phyloP scores from a whole-genome alignment of 2,329 filamentous ascomycete species.

The Pseudocercospora crystallina region DNA sequence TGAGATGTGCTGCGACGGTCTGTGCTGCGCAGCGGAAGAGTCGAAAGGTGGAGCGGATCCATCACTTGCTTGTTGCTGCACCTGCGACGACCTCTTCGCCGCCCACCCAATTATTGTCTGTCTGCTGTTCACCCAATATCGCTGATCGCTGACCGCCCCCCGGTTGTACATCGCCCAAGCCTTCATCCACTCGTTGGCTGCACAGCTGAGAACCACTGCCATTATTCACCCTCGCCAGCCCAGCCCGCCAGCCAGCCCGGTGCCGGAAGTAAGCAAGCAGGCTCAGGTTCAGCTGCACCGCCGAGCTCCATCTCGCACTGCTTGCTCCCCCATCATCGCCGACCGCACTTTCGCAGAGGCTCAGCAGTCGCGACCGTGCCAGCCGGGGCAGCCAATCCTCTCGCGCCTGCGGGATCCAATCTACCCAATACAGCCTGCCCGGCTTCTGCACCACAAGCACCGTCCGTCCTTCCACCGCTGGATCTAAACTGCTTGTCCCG shows the following conservation, averaged over 20 bases:
- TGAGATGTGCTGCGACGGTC: too few relatives aligned
- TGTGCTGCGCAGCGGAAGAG: too few relatives aligned
- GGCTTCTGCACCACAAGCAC: not conserved
- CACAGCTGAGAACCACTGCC: not conserved
- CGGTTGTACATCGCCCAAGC: too few relatives aligned
- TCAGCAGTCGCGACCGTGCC: not conserved
- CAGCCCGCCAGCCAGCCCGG: too few relatives aligned
- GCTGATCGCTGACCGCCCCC: too few relatives aligned
- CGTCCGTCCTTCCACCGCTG: not conserved
- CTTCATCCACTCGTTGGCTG: not conserved
- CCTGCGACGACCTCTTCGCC: too few relatives aligned
- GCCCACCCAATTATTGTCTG: too few relatives aligned
- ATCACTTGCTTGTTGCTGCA: too few relatives aligned
- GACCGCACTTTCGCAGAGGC: not conserved
- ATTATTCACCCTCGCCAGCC: not conserved
- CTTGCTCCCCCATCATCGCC: constrained; percentile 22
- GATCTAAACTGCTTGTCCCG: not conserved
- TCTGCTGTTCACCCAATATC: too few relatives aligned
- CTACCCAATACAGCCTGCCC: not conserved
- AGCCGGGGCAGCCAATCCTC: not conserved
- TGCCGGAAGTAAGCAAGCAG: too few relatives aligned
- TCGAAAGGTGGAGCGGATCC: too few relatives aligned
- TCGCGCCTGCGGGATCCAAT: not conserved
- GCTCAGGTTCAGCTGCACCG: constrained; percentile 73
- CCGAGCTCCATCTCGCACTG: constrained; percentile 53